A percentile compares a stretch with the other conserved stretches of the same genome.
Evolutionary conservation across 2,329 filamentous ascomycete species (phyloP).

Genomic region (Diaporthe citriasiana): DNA sequence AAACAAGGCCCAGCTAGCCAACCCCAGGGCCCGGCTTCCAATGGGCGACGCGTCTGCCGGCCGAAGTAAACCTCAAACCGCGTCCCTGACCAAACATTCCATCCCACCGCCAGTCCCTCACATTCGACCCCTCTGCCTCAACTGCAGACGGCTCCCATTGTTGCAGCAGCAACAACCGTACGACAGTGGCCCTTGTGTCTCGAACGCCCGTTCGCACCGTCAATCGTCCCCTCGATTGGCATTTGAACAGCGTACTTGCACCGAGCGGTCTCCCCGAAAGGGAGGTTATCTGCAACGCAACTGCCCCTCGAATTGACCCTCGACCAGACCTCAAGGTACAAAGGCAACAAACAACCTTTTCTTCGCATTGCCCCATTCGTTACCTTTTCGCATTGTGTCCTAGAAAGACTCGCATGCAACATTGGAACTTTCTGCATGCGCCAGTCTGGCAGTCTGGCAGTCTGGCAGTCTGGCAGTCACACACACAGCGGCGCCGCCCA

Average conservation of each 20-base stretch:
- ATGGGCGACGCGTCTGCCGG: constrained; percentile 30
- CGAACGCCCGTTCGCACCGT: constrained; percentile 21
- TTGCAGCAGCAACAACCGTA: constrained; percentile 26
- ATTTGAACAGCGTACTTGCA: constrained; percentile 31
- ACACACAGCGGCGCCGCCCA: not conserved
- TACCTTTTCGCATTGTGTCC: not conserved
- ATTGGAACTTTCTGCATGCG: not conserved
- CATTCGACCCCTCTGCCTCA: not conserved
- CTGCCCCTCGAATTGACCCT: not conserved
- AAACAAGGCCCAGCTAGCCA: constrained; percentile 28
- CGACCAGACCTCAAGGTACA: constrained; percentile 27
- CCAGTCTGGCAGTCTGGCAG: not conserved
- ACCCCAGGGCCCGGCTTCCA: constrained; percentile 6
- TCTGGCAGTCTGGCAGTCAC: not conserved
- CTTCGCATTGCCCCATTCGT: not conserved
- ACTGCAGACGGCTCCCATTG: constrained; percentile 16
- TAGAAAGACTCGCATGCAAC: not conserved
- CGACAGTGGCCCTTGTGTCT: constrained; percentile 20
- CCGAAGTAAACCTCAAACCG: constrained; percentile 36
- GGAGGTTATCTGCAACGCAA: not conserved
- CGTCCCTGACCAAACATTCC: constrained; percentile 34
- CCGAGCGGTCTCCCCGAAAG: constrained; percentile 15
- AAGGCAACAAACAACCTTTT: constrained; percentile 10
- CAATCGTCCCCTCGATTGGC: constrained; percentile 27
- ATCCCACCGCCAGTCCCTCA: constrained; percentile 19